Evolutionary conservation across 768 basidiomycete species (phyloP).

Genomic region (Pulveroboletus sp.): DNA sequence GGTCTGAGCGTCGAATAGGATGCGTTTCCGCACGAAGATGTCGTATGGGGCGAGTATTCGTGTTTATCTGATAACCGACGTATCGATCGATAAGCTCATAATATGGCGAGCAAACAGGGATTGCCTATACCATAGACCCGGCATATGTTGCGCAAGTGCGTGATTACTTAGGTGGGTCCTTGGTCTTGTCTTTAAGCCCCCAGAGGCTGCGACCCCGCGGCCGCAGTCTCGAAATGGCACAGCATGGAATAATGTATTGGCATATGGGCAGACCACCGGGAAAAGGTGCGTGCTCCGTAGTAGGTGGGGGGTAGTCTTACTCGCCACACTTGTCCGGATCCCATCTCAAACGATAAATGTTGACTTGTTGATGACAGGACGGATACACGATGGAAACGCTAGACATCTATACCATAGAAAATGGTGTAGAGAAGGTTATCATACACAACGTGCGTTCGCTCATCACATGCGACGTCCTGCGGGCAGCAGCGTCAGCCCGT

Average conservation of each 20-base stretch:
- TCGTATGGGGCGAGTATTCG: constrained; percentile 60
- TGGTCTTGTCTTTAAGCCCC: neutral
- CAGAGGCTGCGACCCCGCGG: neutral
- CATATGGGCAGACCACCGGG: constrained; percentile 64
- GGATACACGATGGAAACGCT: constrained; percentile 85
- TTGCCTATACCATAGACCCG: constrained; percentile 87
- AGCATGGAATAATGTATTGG: neutral
- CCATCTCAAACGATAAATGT: neutral
- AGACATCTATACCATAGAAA: constrained; percentile 61
- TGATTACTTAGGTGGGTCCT: constrained; percentile 70
- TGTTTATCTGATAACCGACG: too few relatives aligned
- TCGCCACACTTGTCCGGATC: neutral
- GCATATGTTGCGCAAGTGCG: constrained; percentile 70
- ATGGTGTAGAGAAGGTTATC: constrained; percentile 52
- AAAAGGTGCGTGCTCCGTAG: constrained; percentile 54
- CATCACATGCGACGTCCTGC: neutral
- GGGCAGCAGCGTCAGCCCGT: too few relatives aligned
- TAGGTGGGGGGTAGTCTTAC: neutral
- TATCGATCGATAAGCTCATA: neutral
- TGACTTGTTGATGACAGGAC: constrained; percentile 47
- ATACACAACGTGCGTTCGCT: constrained; percentile 45
- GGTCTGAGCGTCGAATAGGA: constrained; percentile 18
- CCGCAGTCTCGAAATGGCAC: neutral
- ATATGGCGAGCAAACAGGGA: constrained; percentile 41
- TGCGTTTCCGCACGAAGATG: constrained; percentile 31